Evolutionary conservation across 2,329 filamentous ascomycete species (phyloP).

Genomic region (Gnomoniopsis sp.): DNA sequence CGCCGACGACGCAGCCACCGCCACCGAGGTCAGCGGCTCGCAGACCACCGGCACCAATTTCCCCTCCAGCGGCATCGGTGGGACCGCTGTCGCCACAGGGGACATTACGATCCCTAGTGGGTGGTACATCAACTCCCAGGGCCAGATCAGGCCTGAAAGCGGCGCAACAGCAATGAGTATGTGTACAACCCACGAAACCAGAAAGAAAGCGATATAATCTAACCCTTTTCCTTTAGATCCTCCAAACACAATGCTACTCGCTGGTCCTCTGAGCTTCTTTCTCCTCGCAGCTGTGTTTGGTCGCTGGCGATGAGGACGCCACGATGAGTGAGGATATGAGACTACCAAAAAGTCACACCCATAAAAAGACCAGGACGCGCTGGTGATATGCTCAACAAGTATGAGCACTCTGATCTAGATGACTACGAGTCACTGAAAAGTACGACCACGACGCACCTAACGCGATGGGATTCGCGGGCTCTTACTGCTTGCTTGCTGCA

Average conservation of each 20-base stretch:
- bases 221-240: slow-evolving; percentile 22
- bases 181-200: slow-evolving; percentile 7
- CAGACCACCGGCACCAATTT: slow-evolving; percentile 64
- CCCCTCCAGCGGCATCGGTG: slow-evolving; percentile 66
- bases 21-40: slow-evolving; percentile 57
- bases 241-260: slow-evolving; percentile 46
- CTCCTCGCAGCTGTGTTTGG: slow-evolving; percentile 26
- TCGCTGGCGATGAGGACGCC: slow-evolving; percentile 40
- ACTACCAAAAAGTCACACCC: neutral
- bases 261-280: slow-evolving; percentile 43
- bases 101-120: slow-evolving; percentile 64
- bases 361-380: neutral
- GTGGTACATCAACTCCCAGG: slow-evolving; percentile 75
- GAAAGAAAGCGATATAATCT: neutral
- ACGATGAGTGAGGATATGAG: slow-evolving; percentile 29
- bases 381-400: neutral
- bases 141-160: slow-evolving; percentile 70
- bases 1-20: slow-evolving; percentile 51
- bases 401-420: neutral
- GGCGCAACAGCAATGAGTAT: slow-evolving; percentile 58
- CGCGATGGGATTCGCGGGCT: neutral
- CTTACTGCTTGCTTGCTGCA: neutral
- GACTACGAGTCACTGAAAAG: neutral
- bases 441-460: neutral
- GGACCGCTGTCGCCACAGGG: slow-evolving; percentile 49